Base-by-base conservation (phyloP, 164 flowering plant genomes). In the Stephania yunnanensis region DNA sequence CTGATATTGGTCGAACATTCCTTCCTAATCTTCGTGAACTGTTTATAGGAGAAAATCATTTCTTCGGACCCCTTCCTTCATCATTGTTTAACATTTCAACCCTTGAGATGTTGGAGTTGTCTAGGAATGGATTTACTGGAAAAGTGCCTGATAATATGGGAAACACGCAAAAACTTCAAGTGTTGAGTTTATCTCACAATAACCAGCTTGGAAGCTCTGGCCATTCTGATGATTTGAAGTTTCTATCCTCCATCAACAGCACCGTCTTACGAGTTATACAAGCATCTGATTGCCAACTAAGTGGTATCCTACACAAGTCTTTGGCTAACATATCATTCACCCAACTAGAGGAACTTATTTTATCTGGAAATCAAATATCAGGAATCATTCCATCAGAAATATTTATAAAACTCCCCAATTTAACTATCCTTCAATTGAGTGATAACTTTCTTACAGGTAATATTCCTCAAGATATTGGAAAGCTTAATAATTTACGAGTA, bases 381-480 rank as follows among this genome's bases (percentile, higher is more conserved):
- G 78, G 78, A 11, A 20, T 15, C 15, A 70, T 76, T 12, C 73
- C 78, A 29, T 17, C 45, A 1, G 74, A n/a, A 58, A 53, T 72
- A 15, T 25, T 42, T 72, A 48, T 48, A 48, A 48, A 48, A 48
- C 42, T 36, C 42, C 42, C 42, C 42, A 36, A 25, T n/a, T 31
- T 73, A 13, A n/a, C 10, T n/a, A 1, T 10, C 10, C 17, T 73
- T 55, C 50, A 61, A 31, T n/a, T 73, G 6, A 1, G 3, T 36
- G 10, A 30, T n/a, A 73, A 73, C 8, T 1, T 2, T 6, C 29
- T 74, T 15, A 67, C 13, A 15, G 76, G 71, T 6, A 11, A 11
- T 8, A 63, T 67, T 50, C 71, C 76, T 20, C 6, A 6, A 1
- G 52, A 22, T 8, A 46, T 74, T 45, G 76, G 76, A 10, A 74